Conservation (phyloP, 768 basidiomycete species). For the Lentinula raphanica region DNA sequence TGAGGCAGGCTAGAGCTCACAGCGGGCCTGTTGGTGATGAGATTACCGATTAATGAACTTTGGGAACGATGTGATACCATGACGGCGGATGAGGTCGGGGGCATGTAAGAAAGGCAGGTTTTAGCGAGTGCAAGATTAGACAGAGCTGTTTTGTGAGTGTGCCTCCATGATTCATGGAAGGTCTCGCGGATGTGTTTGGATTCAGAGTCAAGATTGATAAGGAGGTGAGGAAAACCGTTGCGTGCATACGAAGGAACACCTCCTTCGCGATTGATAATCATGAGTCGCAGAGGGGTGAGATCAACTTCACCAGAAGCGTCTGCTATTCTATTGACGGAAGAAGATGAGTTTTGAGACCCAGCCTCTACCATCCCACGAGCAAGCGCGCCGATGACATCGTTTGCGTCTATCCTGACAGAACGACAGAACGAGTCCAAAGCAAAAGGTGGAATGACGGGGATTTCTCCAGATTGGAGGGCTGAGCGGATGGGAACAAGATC, state of each 20-base stretch:
- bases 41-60: slow-evolving; percentile 90
- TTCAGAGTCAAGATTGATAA: slow-evolving; percentile 91
- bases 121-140: slow-evolving; percentile 81
- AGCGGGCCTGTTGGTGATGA: slow-evolving; percentile 97
- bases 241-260: slow-evolving; percentile 98
- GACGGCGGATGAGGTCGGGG: slow-evolving; percentile 85
- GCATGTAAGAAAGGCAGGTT: slow-evolving; percentile 89
- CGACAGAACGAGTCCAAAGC: slow-evolving; percentile 89
- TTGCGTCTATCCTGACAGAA: slow-evolving; percentile 77
- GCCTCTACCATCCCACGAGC: slow-evolving; percentile 78
- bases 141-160: slow-evolving; percentile 78
- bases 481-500: slow-evolving; percentile 84
- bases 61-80: slow-evolving; percentile 98
- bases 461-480: slow-evolving; percentile 89
- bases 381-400: slow-evolving; percentile 85
- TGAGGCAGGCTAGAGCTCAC: slow-evolving; percentile 94
- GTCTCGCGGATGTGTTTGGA: slow-evolving; percentile 80
- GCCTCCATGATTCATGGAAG: slow-evolving; percentile 71
- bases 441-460: slow-evolving; percentile 91
- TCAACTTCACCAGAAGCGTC: slow-evolving; percentile 52
- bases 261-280: slow-evolving; percentile 96
- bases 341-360: slow-evolving; percentile 24
- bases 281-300: slow-evolving; percentile 89
- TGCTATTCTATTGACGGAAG: slow-evolving; percentile 21
- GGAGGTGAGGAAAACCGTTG: slow-evolving; percentile 87